Evolutionary conservation across 441 rosid species (phyloP), one percentile per base, ranked within the genome.

Genomic region (Euphorbia corollata): DNA sequence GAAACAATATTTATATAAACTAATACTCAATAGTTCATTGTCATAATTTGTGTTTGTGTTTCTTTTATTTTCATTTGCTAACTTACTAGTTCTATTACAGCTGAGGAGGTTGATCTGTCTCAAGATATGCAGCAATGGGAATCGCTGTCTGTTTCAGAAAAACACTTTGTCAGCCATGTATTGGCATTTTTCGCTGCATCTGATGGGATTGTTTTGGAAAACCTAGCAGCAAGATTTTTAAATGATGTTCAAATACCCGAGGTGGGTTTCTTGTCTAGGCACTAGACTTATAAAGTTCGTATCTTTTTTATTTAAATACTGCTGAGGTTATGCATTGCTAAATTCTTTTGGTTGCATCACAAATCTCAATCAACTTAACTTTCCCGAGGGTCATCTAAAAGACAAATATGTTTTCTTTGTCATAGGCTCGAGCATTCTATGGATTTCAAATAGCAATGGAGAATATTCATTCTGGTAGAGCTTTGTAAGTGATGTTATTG

Each of bases 391-490:
- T 63, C 36, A 36, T 81, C 67, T 75, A 63, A 75, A 3, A 65
- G 56, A 68, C 41, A 59, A 7, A 34, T 32, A 6, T 61, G 71
- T 24, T 70, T 50, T 50, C 61, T 67, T 45, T 77, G 63, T 76
- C n/a, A 27, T 84, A 91, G 96, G 96, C 96, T 67, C 84, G 96
- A 38, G 96, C 98, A 48, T 89, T 92, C 80, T 92, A 89, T 68
- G 91, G 93, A 56, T 92, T 92, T 77, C 96, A 92, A 81, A 88
- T 90, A 48, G 96, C 96, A 22, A 92, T 90, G 95, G 96, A 90
- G 81, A 92, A 92, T 72, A 80, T 92, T 79, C 98, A 90, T 83
- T 90, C 97, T 12, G 98, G 98, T 92, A 85, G 41, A 73, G 70
- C 65, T 77, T 77, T 62, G n/a, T 64, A 19, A 51, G 39, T 65